A percentile compares a stretch with the other conserved stretches of the same genome.
Evolutionary conservation across 345 rosid genomes (phyloP).

Genomic region (Camelina sativa): DNA sequence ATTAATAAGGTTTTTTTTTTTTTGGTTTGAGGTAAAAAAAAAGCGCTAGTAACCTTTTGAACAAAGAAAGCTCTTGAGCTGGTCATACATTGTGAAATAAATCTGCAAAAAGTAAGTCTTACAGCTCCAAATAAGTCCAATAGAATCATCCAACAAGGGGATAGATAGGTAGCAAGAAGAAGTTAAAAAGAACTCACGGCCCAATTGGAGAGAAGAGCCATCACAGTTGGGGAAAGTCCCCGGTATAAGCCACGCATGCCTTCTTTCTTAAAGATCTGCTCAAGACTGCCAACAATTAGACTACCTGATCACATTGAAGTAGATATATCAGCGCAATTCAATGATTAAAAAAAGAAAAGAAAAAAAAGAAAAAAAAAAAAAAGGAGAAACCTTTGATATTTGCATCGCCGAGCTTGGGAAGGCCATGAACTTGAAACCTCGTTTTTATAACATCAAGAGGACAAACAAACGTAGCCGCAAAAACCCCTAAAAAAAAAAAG

Average conservation of each 20-base stretch:
- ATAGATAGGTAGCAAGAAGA: not conserved
- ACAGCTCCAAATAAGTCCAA: slow-evolving; percentile 1
- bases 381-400: slow-evolving; percentile 55
- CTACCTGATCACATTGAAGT: slow-evolving; percentile 58
- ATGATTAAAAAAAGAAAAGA: not conserved
- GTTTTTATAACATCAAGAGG: slow-evolving; percentile 93
- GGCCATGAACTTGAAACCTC: slow-evolving; percentile 89
- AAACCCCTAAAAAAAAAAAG: slow-evolving; percentile 52
- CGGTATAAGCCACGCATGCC: slow-evolving; percentile 83
- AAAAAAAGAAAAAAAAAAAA: not conserved
- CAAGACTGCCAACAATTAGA: slow-evolving; percentile 76
- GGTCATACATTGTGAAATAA: slow-evolving; percentile 84
- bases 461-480: slow-evolving; percentile 92
- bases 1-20: no score
- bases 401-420: slow-evolving; percentile 53
- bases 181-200: slow-evolving; percentile 52
- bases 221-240: slow-evolving; percentile 74
- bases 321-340: not conserved
- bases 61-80: slow-evolving; percentile 68
- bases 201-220: slow-evolving; percentile 92
- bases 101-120: slow-evolving; percentile 53
- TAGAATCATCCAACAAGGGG: not conserved
- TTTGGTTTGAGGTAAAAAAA: no score
- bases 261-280: slow-evolving; percentile 69
- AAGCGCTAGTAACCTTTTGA: slow-evolving; percentile 56